Conservation (phyloP, 2,329 filamentous ascomycete species). For the Elsinoe perseae region DNA sequence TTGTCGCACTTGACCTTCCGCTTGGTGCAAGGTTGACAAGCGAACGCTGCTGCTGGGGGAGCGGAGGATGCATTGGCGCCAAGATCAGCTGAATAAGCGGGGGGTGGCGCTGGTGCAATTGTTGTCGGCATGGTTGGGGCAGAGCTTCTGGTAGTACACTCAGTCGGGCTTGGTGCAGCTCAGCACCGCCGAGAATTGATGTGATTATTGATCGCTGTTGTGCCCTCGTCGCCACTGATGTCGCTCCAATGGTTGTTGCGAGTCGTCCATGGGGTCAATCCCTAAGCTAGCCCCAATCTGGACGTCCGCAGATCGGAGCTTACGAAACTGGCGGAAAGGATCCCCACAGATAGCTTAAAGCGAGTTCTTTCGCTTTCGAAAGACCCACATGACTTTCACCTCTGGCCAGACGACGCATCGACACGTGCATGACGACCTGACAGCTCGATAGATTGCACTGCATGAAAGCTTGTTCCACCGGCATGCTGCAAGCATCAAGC, state of each 20-base stretch:
- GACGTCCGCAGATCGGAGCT: neutral
- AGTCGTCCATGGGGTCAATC: neutral
- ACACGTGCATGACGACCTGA: neutral
- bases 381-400: neutral
- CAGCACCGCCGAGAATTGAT: neutral
- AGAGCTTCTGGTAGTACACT: neutral
- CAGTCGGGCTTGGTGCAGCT: neutral
- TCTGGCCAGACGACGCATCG: neutral
- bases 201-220: neutral
- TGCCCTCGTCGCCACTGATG: neutral
- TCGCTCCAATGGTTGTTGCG: neutral
- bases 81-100: conserved; percentile 1
- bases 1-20: conserved; percentile 38
- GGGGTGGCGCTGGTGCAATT: neutral
- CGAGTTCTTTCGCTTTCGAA: neutral
- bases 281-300: neutral
- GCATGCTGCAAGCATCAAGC: neutral
- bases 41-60: conserved; percentile 12
- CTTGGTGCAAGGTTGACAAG: conserved; percentile 29
- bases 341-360: neutral
- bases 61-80: conserved; percentile 2
- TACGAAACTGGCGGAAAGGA: neutral
- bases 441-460: neutral
- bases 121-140: neutral
- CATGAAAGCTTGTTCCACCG: neutral